phyloP scores from a whole-genome alignment of 2,329 filamentous ascomycete species.

The Fusarium heterosporum region DNA sequence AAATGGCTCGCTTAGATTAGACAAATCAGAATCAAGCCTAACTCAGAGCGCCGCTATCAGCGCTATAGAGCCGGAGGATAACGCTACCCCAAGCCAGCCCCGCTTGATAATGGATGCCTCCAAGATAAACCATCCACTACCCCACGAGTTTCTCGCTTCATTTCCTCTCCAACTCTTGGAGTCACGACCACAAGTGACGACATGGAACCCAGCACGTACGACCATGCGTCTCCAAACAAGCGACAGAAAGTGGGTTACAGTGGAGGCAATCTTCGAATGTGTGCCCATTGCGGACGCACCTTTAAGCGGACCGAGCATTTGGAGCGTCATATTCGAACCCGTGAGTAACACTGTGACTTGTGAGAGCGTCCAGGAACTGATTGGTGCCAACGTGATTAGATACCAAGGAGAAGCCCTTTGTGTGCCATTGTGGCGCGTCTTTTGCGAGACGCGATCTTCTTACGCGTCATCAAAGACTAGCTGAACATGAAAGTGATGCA shows the following conservation, averaged over 20 bases:
- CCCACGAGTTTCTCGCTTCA: background rate
- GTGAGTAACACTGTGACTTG: slow-evolving; percentile 47
- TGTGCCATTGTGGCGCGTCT: slow-evolving; percentile 58
- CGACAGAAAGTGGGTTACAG: slow-evolving; percentile 26
- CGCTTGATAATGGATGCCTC: background rate
- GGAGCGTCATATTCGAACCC: slow-evolving; percentile 60
- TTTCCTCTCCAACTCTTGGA: slow-evolving; percentile 22
- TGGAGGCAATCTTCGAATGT: slow-evolving; percentile 45
- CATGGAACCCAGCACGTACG: background rate
- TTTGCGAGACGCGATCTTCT: slow-evolving; percentile 59
- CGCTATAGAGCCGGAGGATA: background rate
- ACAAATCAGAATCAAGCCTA: background rate
- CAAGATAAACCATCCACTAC: slow-evolving; percentile 21
- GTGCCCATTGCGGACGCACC: slow-evolving; percentile 56
- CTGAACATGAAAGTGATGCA: slow-evolving; percentile 9
- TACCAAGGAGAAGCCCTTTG: slow-evolving; percentile 61
- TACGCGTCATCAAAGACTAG: slow-evolving; percentile 54
- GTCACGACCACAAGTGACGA: slow-evolving; percentile 10
- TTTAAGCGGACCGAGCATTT: slow-evolving; percentile 62
- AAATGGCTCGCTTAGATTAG: background rate
- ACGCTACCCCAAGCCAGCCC: slow-evolving; percentile 14
- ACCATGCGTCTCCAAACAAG: slow-evolving; percentile 13
- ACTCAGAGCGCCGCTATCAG: background rate
- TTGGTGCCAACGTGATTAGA: slow-evolving; percentile 46
- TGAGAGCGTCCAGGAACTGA: background rate